Percentiles rank a stretch among this genome's conserved stretches.
Conservation (phyloP, 352 stramenopile species). For the Aphanomyces invadans region DNA sequence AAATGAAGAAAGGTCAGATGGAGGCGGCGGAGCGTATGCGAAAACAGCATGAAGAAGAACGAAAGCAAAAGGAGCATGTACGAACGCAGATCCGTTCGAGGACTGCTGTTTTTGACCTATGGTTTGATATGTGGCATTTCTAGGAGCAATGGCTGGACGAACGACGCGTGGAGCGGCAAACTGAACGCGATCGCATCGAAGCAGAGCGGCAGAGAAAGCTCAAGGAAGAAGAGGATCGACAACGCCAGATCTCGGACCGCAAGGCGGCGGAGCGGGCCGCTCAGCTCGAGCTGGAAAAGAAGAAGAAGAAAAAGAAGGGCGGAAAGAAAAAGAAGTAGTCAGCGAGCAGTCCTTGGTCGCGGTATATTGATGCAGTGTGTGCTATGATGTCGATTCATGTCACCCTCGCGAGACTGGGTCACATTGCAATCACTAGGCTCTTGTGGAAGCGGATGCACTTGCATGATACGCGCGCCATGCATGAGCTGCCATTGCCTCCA, state of each 20-base stretch:
- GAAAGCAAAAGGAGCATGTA: constrained; percentile 54
- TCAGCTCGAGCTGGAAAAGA: constrained; percentile 69
- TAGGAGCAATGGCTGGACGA: constrained; percentile 74
- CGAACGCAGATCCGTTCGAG: constrained; percentile 6
- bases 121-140: neutral
- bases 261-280: constrained; percentile 66
- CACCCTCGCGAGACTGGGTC: too few relatives aligned
- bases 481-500: too few relatives aligned
- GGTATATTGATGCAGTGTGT: neutral
- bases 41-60: constrained; percentile 37
- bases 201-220: constrained; percentile 46
- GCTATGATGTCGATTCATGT: too few relatives aligned
- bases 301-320: constrained; percentile 75
- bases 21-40: constrained; percentile 44
- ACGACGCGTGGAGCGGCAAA: constrained; percentile 48
- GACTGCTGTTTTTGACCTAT: neutral
- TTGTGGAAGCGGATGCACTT: too few relatives aligned
- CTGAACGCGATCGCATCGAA: constrained; percentile 39
- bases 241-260: constrained; percentile 53
- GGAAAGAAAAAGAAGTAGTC: constrained; percentile 53
- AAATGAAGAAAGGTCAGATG: constrained; percentile 42
- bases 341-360: neutral
- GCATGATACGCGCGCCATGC: too few relatives aligned
- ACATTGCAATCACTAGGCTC: too few relatives aligned
- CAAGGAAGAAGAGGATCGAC: constrained; percentile 52